Conservation (phyloP, 805 yeast species). For the Saccharomycopsis sp. region DNA sequence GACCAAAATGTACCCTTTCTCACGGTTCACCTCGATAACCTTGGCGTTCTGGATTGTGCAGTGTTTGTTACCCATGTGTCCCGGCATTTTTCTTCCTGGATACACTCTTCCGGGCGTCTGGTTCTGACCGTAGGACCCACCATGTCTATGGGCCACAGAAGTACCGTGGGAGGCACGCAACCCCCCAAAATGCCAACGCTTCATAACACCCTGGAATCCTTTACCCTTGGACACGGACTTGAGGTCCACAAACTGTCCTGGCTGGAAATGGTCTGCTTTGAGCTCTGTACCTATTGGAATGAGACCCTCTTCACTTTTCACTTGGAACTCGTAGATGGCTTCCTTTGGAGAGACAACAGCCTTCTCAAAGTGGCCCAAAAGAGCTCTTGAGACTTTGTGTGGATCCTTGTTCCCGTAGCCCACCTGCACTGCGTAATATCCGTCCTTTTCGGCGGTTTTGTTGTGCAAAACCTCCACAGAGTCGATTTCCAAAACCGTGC, state of each 20-base stretch:
- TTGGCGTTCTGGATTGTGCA: slow-evolving; percentile 71
- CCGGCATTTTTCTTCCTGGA: slow-evolving; percentile 98
- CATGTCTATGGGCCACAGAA: slow-evolving; percentile 85
- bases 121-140: slow-evolving; percentile 95
- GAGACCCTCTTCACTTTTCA: slow-evolving; percentile 57
- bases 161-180: slow-evolving; percentile 93
- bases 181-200: slow-evolving; percentile 86
- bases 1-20: slow-evolving; percentile 70
- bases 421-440: slow-evolving; percentile 78
- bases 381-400: slow-evolving; percentile 54
- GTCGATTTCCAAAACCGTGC: slow-evolving; percentile 83
- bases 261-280: slow-evolving; percentile 74
- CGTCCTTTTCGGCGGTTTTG: slow-evolving; percentile 65
- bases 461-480: slow-evolving; percentile 78
- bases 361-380: slow-evolving; percentile 69
- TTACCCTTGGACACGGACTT: slow-evolving; percentile 82
- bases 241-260: slow-evolving; percentile 80
- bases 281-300: slow-evolving; percentile 73
- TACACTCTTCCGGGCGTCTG: slow-evolving; percentile 94
- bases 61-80: slow-evolving; percentile 80
- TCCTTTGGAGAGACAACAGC: slow-evolving; percentile 83
- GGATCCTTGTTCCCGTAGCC: slow-evolving; percentile 71
- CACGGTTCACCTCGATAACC: slow-evolving; percentile 75
- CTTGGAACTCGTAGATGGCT: slow-evolving; percentile 69
- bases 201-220: slow-evolving; percentile 98